Evolutionary conservation across 2,329 filamentous ascomycete species (phyloP), one percentile per base, ranked within the genome.

Genomic region (Aspergillus sp.): DNA sequence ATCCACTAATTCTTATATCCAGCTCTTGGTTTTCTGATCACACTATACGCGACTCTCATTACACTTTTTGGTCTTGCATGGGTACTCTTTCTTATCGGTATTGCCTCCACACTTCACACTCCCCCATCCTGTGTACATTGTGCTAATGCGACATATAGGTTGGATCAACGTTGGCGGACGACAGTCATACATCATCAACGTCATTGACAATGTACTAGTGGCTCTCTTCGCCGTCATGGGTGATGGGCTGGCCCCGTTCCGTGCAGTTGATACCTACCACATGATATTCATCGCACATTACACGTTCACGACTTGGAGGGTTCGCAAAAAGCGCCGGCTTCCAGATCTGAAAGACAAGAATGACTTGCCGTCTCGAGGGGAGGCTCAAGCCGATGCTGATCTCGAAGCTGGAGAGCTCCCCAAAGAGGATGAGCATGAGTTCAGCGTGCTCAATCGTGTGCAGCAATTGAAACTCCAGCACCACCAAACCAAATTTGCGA

Each of bases 81-180:
- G 91, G 91, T 96, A 1, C 82, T 96, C n/a, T 95, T 93, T 75
- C 79, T 96, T 55, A 96, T 96, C 70, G 90, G 88, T 79, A 73
- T 56, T 37, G 72, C 59, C 33, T 17, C 15, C 8, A 17, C 47
- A 14, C 12, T 19, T 6, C 25, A 9, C 5, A n/a, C n/a, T 4
- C 6, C 15, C 49, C 31, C 2, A 6, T 27, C 14, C 15, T n/a
- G 4, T n/a, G 8, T 27, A 11, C n/a, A 23, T 3, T 50, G 51
- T 31, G 15, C 40, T 57, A 50, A 59, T 15, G 25, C 17, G 49
- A n/a, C 48, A 6, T 8, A 8, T 46, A 80, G 81, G 84, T 48
- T 96, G 91, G 91, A 90, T 95, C 69, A 92, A 91, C 62, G 88
- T 93, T 19, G 90, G 89, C 19, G 84, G 85, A 31, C 81, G 82